phyloP scores from a whole-genome alignment of 192 early-diverging fungal genomes.

The Rhizoclosmatium globosum region DNA sequence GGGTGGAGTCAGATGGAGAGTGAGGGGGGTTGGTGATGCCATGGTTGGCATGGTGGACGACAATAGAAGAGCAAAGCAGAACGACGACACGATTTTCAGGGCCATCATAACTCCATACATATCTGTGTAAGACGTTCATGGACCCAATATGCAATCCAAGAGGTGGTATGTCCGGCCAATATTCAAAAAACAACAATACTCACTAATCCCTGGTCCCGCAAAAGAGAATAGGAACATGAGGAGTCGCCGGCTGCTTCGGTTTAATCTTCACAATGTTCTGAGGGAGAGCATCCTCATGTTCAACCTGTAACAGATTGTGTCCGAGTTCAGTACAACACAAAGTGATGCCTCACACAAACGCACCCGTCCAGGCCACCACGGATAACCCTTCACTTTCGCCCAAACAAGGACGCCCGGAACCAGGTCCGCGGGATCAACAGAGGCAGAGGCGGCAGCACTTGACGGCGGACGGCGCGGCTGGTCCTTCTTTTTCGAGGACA shows the following conservation, averaged over 20 bases:
- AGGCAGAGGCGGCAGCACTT: background rate
- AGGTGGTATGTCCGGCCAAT: too few relatives aligned
- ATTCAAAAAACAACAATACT: background rate
- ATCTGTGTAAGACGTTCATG: too few relatives aligned
- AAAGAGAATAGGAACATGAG: constrained; percentile 23
- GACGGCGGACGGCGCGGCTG: too few relatives aligned
- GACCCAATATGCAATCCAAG: too few relatives aligned
- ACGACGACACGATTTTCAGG: too few relatives aligned
- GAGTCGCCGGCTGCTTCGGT: constrained; percentile 13
- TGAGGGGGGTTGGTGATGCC: background rate
- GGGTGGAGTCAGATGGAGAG: background rate
- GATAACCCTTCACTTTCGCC: constrained; percentile 49
- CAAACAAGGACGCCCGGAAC: constrained; percentile 37
- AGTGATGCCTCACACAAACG: too few relatives aligned
- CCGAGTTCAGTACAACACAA: too few relatives aligned
- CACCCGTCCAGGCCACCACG: constrained; percentile 52
- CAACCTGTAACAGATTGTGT: constrained; percentile 27
- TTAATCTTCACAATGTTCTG: constrained; percentile 35
- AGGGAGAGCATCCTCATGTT: constrained; percentile 29
- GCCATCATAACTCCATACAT: too few relatives aligned
- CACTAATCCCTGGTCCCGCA: constrained; percentile 39
- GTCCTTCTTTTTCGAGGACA: constrained; percentile 20
- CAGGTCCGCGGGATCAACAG: background rate
- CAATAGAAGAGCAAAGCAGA: background rate
- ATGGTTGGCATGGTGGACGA: background rate